phyloP scores from a whole-genome alignment of 768 basidiomycete species.

The Agrocybe pediades region DNA sequence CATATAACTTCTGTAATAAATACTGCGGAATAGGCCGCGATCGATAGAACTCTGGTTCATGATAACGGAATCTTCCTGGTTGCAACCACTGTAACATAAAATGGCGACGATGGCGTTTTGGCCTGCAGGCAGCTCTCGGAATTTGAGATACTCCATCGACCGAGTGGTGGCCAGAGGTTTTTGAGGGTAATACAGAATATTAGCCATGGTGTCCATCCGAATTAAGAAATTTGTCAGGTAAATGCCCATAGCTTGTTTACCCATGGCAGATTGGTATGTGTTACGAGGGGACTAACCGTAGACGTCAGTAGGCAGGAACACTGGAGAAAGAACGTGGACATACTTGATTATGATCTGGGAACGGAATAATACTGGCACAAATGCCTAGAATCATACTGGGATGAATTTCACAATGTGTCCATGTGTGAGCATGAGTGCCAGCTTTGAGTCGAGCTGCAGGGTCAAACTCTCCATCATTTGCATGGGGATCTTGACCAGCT shows the following conservation, averaged over 20 bases:
- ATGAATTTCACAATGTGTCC: conserved; percentile 99
- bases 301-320: background rate
- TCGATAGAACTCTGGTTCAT: conserved; percentile 99
- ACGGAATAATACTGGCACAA: conserved; percentile 98
- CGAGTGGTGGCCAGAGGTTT: conserved; percentile 98
- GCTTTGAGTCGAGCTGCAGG: conserved; percentile 89
- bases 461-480: conserved; percentile 76
- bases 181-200: conserved; percentile 98
- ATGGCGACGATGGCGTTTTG: conserved; percentile 99
- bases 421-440: conserved; percentile 82
- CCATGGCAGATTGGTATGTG: conserved; percentile 99
- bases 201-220: conserved; percentile 99
- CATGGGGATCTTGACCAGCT: conserved; percentile 55
- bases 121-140: conserved; percentile 98
- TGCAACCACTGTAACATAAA: conserved; percentile 98
- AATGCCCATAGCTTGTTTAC: conserved; percentile 99
- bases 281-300: conserved; percentile 90
- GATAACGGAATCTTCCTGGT: conserved; percentile 99
- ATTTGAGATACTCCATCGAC: conserved; percentile 99
- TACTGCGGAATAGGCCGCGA: conserved; percentile 96
- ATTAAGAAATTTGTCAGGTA: conserved; percentile 98
- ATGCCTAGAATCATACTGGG: conserved; percentile 99
- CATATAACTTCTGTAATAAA: conserved; percentile 98
- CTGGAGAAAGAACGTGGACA: conserved; percentile 21
- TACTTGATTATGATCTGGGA: conserved; percentile 99